A percentile compares a stretch with the other conserved stretches of the same genome.
phyloP scores from a whole-genome alignment of 2,329 filamentous ascomycete genomes.

The Penicillium sclerotigenum region DNA sequence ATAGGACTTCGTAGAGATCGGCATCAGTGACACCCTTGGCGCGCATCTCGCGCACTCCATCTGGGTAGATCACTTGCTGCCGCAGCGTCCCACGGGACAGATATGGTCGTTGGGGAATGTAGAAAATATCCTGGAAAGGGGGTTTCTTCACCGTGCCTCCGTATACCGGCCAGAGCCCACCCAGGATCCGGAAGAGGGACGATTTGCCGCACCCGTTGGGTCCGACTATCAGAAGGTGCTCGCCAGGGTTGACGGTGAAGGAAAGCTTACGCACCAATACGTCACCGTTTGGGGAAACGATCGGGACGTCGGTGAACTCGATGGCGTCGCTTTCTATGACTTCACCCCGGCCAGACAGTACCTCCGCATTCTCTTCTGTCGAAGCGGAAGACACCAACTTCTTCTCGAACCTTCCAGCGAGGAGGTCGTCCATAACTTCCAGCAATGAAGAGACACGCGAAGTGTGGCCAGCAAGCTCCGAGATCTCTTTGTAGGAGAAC shows the following conservation, averaged over 20 bases:
- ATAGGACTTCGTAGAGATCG: constrained; percentile 73
- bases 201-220: constrained; percentile 98
- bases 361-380: constrained; percentile 74
- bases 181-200: constrained; percentile 90
- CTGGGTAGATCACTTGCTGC: constrained; percentile 95
- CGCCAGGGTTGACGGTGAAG: constrained; percentile 79
- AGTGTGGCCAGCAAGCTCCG: constrained; percentile 92
- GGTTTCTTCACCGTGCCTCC: constrained; percentile 91
- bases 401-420: constrained; percentile 89
- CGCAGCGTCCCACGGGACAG: constrained; percentile 86
- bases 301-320: constrained; percentile 83
- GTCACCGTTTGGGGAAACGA: constrained; percentile 95
- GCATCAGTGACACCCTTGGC: constrained; percentile 76
- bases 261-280: constrained; percentile 81
- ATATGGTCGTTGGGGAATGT: constrained; percentile 94
- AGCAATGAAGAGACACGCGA: constrained; percentile 85
- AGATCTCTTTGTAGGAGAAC: constrained; percentile 98
- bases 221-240: constrained; percentile 90
- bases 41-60: constrained; percentile 82
- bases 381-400: constrained; percentile 87
- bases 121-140: constrained; percentile 90
- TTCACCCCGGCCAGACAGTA: constrained; percentile 76
- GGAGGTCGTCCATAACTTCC: constrained; percentile 91
- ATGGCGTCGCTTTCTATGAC: constrained; percentile 81
- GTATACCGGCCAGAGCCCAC: constrained; percentile 96